Evolutionary conservation across 768 basidiomycete genomes (phyloP).

Genomic region (Tephrocybe sp.): DNA sequence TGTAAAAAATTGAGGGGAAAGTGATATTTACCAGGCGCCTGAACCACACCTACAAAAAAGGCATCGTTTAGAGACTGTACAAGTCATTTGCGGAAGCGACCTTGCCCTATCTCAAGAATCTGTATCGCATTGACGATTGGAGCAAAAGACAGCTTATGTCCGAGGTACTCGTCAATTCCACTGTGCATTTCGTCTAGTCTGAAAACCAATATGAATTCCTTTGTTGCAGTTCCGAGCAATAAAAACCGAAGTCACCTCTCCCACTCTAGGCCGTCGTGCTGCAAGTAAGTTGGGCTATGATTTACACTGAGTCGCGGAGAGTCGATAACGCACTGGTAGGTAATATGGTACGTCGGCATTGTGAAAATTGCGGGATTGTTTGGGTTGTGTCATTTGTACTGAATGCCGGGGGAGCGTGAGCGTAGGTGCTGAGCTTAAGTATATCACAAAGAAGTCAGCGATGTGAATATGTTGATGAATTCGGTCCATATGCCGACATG

Average conservation of each 20-base stretch:
- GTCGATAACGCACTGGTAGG: not conserved
- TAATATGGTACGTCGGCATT: not conserved
- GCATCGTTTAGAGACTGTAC: too few species aligned
- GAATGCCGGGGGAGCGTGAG: too few species aligned
- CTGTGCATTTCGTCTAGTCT: conserved; percentile 8
- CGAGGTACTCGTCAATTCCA: not conserved
- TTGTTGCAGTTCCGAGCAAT: not conserved
- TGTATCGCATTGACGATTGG: not conserved
- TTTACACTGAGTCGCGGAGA: too few species aligned
- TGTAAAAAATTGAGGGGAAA: too few species aligned
- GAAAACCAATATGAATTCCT: not conserved
- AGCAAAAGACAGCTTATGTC: conserved; percentile 1
- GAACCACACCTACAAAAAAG: not conserved
- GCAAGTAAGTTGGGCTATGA: not conserved
- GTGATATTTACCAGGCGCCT: conserved; percentile 3
- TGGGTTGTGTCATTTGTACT: too few species aligned
- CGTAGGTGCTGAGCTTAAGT: too few species aligned
- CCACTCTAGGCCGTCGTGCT: conserved; percentile 4
- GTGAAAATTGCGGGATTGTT: too few species aligned
- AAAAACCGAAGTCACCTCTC: not conserved
- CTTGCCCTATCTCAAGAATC: conserved; percentile 9
- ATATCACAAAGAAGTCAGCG: too few species aligned
- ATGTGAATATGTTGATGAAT: too few species aligned
- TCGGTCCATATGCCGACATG: too few species aligned
- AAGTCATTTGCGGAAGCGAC: too few species aligned